Conservation (phyloP, 73 alveolate species). For the Paramecium primaurelia region DNA sequence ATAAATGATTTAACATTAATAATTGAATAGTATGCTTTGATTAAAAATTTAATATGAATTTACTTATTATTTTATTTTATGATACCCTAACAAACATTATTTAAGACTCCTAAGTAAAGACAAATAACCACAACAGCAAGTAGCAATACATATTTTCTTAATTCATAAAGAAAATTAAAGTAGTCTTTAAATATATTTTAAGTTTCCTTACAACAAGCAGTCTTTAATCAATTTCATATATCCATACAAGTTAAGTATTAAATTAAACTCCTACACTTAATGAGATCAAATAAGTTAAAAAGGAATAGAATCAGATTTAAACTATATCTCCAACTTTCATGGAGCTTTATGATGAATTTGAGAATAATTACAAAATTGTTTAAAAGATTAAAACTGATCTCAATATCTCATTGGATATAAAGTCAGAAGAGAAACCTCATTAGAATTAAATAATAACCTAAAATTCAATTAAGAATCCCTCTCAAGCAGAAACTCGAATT, state of each 20-base stretch:
- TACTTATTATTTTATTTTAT: background rate
- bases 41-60: background rate
- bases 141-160: background rate
- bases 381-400: background rate
- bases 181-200: background rate
- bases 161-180: background rate
- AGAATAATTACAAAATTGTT: background rate
- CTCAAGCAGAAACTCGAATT: background rate
- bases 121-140: background rate
- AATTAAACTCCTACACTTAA: background rate
- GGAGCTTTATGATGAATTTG: conserved; percentile 20
- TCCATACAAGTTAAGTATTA: background rate
- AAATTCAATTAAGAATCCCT: background rate
- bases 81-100: background rate
- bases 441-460: background rate
- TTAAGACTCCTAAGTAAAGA: background rate
- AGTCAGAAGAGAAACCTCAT: background rate
- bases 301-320: background rate
- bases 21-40: background rate
- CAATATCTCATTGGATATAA: background rate
- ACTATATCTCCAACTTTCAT: background rate
- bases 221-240: background rate
- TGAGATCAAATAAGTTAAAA: background rate
- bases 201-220: background rate
- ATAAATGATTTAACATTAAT: background rate